Base-by-base conservation (phyloP, 2,329 filamentous ascomycete species). In the Macrophomina pseudophaseolina region DNA sequence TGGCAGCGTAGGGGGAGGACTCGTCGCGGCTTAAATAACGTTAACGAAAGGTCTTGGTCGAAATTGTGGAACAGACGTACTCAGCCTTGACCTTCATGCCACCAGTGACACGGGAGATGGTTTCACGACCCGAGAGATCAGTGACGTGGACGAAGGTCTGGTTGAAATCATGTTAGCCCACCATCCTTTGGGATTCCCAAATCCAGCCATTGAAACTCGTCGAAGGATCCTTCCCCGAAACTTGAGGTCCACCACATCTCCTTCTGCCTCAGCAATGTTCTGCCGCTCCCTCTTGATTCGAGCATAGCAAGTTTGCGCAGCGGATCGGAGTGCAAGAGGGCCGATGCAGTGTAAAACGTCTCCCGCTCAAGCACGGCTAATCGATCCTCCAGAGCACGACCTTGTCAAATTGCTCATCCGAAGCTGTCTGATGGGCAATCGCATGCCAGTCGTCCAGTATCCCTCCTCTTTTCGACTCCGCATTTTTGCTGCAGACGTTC, bases 51-150 rank as follows among this genome's bases (percentile, higher is more conserved):
- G 14, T 62, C 33, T 35, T 33, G 46, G 23, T 2, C 12, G 8
- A 23, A 35, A 23, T 23, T 7, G 5, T 12, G 30, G 12, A 32
- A 28, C 5, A 6, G 18, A 62, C 58, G 5, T 49, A 62, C 58
- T 68, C 94, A 84, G 94, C 94, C 91, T 99, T 99, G 90, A 99
- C 95, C 90, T 99, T 99, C 95, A 99, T 99, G 82, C 96, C 96
- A 87, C 96, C 95, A 79, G 96, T 99, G 76, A 99, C 94, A 92
- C 95, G 94, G 90, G 90, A 92, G 87, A 99, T 97, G 86, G 96
- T 99, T 91, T 99, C 95, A 86, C 95, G 95, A 86, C 95, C 95
- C 86, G 81, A 82, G 83, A 99, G 93, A 97, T 98, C 95, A 87
- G 95, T 99, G 82, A 99, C 93, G 87, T 99, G 95, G 82, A 99